These are phyloP conservation scores for Pseudocercospora eumusae DNA, from an alignment of 2,329 filamentous ascomycete genomes.

Conservation along the genomic window DNA sequence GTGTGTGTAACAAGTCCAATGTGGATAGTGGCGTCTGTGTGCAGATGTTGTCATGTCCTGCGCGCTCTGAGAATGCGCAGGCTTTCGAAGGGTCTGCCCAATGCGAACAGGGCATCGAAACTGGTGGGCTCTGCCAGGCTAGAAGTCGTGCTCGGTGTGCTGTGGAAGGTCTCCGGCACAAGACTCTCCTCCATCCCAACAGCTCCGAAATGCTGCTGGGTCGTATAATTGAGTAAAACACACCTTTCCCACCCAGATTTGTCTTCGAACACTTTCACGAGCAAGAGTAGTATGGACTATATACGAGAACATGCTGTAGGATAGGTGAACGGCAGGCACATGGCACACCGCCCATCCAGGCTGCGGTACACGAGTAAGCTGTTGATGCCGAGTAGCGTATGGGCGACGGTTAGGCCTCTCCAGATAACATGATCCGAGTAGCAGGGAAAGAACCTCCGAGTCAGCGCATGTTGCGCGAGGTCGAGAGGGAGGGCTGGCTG, in stretches of 20 bases:
- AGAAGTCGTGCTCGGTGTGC: background rate
- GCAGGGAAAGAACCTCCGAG: background rate
- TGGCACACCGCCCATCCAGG: background rate
- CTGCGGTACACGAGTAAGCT: background rate
- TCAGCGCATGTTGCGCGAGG: slow-evolving; percentile 6
- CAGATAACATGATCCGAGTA: background rate
- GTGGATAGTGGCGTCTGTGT: background rate
- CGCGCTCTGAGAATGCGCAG: background rate
- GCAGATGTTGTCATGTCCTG: background rate
- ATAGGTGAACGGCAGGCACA: background rate
- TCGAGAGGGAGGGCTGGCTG: background rate
- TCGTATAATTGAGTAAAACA: background rate
- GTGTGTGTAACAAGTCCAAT: background rate
- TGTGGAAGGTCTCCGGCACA: background rate
- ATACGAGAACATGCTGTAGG: slow-evolving; percentile 4
- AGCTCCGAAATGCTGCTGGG: slow-evolving; percentile 1
- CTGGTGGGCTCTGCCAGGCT: background rate
- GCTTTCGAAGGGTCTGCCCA: background rate
- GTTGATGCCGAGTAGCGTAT: background rate
- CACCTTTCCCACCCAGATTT: background rate
- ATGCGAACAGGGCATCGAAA: background rate
- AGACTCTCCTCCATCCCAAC: background rate
- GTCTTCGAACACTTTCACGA: background rate
- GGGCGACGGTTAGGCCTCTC: background rate
- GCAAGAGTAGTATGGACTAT: slow-evolving; percentile 5